phyloP scores from a whole-genome alignment of 2,329 filamentous ascomycete genomes.

The Penicillium nordicum region DNA sequence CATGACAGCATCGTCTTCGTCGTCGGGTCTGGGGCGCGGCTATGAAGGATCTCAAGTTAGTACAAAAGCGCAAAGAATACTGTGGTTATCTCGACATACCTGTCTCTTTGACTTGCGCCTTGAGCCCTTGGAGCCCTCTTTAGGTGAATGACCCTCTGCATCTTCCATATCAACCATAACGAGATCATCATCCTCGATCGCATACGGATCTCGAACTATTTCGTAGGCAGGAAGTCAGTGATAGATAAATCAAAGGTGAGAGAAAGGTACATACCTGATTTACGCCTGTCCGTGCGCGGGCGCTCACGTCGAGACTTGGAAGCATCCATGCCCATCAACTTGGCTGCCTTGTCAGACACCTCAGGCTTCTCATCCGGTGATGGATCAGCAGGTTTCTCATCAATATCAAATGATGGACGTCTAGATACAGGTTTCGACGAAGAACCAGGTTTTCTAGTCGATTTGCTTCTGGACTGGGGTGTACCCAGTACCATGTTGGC shows the following conservation, averaged over 20 bases:
- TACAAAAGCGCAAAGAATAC: not conserved
- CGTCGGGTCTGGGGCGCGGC: constrained; percentile 33
- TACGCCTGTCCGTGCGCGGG: constrained; percentile 53
- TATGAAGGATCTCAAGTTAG: constrained; percentile 11
- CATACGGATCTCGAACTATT: constrained; percentile 55
- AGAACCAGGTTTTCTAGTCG: constrained; percentile 60
- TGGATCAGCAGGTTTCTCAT: constrained; percentile 57
- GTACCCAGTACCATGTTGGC: constrained; percentile 64
- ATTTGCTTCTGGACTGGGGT: constrained; percentile 61
- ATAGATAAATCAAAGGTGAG: not conserved
- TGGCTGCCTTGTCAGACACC: constrained; percentile 73
- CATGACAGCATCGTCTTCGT: constrained; percentile 53
- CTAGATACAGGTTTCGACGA: constrained; percentile 58
- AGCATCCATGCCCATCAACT: constrained; percentile 62
- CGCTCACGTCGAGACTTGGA: constrained; percentile 46
- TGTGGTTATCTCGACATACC: constrained; percentile 23
- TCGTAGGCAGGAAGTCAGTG: not conserved
- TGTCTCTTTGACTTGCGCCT: constrained; percentile 39
- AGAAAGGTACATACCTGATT: constrained; percentile 28
- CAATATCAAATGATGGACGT: constrained; percentile 65
- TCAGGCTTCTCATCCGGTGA: constrained; percentile 67
- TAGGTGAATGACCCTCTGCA: constrained; percentile 31
- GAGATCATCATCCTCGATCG: constrained; percentile 62
- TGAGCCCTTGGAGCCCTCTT: constrained; percentile 34
- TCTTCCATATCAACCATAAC: constrained; percentile 56